Percentiles rank a stretch among this genome's conserved stretches.
Conservation (phyloP, 495 filamentous ascomycete species). For the Alectoria sarmentosa region DNA sequence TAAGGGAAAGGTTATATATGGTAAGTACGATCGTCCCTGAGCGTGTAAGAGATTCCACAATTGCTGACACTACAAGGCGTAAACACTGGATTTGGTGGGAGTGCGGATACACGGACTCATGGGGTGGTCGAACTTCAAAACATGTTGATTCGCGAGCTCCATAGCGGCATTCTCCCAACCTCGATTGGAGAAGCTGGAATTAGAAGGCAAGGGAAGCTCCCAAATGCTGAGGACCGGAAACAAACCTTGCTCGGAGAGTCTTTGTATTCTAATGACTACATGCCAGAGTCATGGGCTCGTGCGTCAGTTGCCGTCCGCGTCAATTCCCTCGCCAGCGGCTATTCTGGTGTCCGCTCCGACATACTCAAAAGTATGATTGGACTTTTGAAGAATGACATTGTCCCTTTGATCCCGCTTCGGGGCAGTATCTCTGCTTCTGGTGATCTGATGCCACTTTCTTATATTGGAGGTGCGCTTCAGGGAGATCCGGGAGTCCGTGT, state of each 20-base stretch:
- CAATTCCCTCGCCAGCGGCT: slow-evolving; percentile 51
- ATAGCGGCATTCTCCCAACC: slow-evolving; percentile 41
- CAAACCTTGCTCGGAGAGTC: not conserved
- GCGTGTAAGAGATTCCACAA: not conserved
- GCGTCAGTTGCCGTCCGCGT: slow-evolving; percentile 50
- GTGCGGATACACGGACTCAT: slow-evolving; percentile 47
- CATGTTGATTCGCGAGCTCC: slow-evolving; percentile 48
- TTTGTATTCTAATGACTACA: not conserved
- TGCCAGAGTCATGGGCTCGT: slow-evolving; percentile 47
- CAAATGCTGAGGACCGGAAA: not conserved
- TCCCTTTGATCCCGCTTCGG: slow-evolving; percentile 51
- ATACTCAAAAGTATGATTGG: slow-evolving; percentile 42
- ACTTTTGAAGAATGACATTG: slow-evolving; percentile 43
- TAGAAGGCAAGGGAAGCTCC: not conserved
- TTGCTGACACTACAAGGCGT: slow-evolving; percentile 35
- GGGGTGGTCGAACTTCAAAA: slow-evolving; percentile 43
- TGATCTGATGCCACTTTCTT: slow-evolving; percentile 55
- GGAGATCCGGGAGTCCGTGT: slow-evolving; percentile 48
- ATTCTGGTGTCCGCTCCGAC: slow-evolving; percentile 47
- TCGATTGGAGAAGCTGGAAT: not conserved
- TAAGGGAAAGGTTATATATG: slow-evolving; percentile 4
- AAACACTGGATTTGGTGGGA: slow-evolving; percentile 62
- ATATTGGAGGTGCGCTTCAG: slow-evolving; percentile 50
- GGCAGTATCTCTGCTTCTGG: slow-evolving; percentile 65
- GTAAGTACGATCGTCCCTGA: not conserved